These are phyloP conservation scores for Penicillium aurantiogriseum DNA, from an alignment of 2,329 filamentous ascomycete genomes.

Conservation along the genomic window DNA sequence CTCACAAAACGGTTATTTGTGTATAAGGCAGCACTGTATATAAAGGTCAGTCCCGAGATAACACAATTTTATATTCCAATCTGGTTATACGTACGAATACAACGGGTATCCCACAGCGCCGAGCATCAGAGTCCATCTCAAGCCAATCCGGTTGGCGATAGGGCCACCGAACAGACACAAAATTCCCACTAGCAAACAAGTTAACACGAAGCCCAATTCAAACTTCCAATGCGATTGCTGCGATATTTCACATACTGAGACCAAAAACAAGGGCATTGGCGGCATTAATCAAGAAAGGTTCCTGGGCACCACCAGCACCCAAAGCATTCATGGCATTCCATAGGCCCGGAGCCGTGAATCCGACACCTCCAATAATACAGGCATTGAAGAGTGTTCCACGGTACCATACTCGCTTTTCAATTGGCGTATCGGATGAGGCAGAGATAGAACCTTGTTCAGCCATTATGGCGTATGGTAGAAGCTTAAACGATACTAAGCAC, in stretches of 20 bases:
- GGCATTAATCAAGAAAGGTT: slow-evolving; percentile 53
- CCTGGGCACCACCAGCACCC: slow-evolving; percentile 54
- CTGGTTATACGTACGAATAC: slow-evolving; percentile 34
- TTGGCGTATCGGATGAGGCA: slow-evolving; percentile 7
- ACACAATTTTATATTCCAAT: neutral
- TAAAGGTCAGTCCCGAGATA: neutral
- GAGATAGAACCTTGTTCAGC: slow-evolving; percentile 13
- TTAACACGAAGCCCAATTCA: neutral
- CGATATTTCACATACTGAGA: slow-evolving; percentile 24
- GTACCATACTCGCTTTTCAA: slow-evolving; percentile 43
- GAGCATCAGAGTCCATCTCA: slow-evolving; percentile 45
- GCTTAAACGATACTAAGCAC: neutral
- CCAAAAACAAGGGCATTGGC: slow-evolving; percentile 54
- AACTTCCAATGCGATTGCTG: slow-evolving; percentile 15
- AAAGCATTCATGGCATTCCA: slow-evolving; percentile 59
- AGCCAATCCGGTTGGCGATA: slow-evolving; percentile 51
- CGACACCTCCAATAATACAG: slow-evolving; percentile 53
- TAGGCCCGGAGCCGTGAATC: slow-evolving; percentile 47
- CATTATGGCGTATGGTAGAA: slow-evolving; percentile 9
- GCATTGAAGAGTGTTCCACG: slow-evolving; percentile 55
- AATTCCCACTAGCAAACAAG: slow-evolving; percentile 36
- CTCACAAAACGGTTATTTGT: slow-evolving; percentile 36
- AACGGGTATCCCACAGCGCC: slow-evolving; percentile 50
- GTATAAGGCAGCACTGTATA: slow-evolving; percentile 45
- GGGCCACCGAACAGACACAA: slow-evolving; percentile 51